phyloP scores from a whole-genome alignment of 352 stramenopile species.

The Pythium rhizo-oryzae region DNA sequence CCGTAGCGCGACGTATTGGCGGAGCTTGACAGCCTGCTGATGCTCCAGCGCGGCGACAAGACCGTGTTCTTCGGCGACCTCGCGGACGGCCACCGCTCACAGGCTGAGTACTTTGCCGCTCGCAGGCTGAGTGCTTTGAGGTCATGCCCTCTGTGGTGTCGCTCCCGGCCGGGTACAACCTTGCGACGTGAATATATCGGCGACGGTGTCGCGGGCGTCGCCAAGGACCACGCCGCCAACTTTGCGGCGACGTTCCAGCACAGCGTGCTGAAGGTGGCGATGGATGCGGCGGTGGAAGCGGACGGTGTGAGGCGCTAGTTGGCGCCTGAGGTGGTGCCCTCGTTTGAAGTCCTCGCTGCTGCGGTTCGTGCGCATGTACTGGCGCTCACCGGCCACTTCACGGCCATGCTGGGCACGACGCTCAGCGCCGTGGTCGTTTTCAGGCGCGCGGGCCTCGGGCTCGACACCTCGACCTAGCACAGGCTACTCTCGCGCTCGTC shows the following conservation, averaged over 20 bases:
- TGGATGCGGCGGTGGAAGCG: constrained; percentile 9
- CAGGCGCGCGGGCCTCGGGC: constrained; percentile 28
- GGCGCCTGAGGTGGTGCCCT: background rate
- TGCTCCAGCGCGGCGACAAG: constrained; percentile 12
- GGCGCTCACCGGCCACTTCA: constrained; percentile 70
- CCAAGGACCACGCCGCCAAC: constrained; percentile 34
- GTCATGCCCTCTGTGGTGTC: constrained; percentile 43
- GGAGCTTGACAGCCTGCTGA: constrained; percentile 60
- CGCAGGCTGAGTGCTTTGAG: no score
- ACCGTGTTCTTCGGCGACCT: constrained; percentile 31
- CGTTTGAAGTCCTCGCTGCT: constrained; percentile 27
- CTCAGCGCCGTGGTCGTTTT: constrained; percentile 47
- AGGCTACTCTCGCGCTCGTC: constrained; percentile 35
- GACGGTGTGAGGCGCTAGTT: constrained; percentile 1
- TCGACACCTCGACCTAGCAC: constrained; percentile 26
- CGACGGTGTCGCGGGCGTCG: constrained; percentile 14
- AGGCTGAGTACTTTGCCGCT: constrained; percentile 54
- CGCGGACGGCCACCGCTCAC: constrained; percentile 40
- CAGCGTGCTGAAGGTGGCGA: background rate
- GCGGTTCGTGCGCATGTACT: constrained; percentile 57
- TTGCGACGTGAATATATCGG: constrained; percentile 54
- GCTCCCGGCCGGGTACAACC: constrained; percentile 64
- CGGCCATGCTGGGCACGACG: constrained; percentile 38
- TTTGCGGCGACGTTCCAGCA: constrained; percentile 19
- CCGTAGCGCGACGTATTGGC: constrained; percentile 76